Evolutionary conservation across 2,329 filamentous ascomycete genomes (phyloP).

Genomic region (Cylindrodendrum hubeiense): DNA sequence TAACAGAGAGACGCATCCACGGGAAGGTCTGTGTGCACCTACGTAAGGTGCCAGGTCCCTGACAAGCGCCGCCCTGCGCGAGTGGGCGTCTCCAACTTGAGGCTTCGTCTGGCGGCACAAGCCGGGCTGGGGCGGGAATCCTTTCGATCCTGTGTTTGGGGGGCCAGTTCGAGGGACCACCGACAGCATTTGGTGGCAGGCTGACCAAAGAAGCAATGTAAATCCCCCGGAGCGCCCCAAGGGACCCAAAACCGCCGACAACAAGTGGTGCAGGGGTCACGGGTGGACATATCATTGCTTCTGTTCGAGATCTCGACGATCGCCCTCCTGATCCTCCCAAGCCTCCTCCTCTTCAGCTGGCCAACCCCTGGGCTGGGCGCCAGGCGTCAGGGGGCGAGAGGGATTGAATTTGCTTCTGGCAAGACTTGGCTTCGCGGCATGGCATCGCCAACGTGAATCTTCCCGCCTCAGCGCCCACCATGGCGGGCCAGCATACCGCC

Average conservation of each 20-base stretch:
- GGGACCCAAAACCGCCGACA: neutral
- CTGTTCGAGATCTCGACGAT: constrained; percentile 23
- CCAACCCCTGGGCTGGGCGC: constrained; percentile 8
- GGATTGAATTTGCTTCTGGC: constrained; percentile 12
- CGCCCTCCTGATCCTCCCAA: neutral
- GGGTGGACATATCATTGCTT: constrained; percentile 2
- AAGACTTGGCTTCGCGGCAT: neutral
- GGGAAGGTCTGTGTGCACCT: constrained; percentile 2
- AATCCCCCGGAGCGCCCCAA: constrained; percentile 10
- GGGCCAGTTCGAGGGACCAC: neutral
- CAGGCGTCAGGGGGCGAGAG: constrained; percentile 3
- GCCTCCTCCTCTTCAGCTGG: neutral
- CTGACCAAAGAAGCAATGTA: constrained; percentile 7
- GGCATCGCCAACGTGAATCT: neutral
- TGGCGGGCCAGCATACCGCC: neutral
- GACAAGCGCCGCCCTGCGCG: neutral
- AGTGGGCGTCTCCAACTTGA: neutral
- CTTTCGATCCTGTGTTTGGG: neutral
- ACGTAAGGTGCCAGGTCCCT: neutral
- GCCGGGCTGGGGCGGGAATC: neutral
- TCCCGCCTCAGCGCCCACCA: neutral
- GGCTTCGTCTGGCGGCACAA: neutral
- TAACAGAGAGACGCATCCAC: neutral
- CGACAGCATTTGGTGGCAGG: neutral
- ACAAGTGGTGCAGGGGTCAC: constrained; percentile 12